Conservation (phyloP, 768 basidiomycete genomes). For the Tylopilus rubrobrunneus region DNA sequence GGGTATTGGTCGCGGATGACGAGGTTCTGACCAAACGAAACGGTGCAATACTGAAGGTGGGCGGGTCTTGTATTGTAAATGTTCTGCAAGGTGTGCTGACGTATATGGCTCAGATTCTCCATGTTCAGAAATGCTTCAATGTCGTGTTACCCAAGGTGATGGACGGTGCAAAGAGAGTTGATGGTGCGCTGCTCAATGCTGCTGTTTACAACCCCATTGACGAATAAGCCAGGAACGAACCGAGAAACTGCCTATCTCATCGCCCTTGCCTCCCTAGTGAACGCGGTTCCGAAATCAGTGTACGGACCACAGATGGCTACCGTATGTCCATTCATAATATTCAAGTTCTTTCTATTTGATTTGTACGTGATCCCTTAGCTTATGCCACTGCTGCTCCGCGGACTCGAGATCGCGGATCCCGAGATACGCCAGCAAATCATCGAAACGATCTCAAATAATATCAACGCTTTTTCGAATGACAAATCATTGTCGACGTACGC, state of each 20-base stretch:
- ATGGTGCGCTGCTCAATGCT: constrained; percentile 38
- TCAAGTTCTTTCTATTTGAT: background rate
- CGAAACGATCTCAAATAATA: constrained; percentile 68
- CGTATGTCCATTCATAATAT: constrained; percentile 33
- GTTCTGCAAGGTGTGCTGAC: background rate
- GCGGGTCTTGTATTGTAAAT: constrained; percentile 8
- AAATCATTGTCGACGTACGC: constrained; percentile 66
- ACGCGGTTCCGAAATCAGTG: constrained; percentile 70
- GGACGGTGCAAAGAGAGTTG: constrained; percentile 52
- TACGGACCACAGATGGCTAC: constrained; percentile 66
- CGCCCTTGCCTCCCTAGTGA: constrained; percentile 78
- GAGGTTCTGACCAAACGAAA: constrained; percentile 71
- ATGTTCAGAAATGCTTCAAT: constrained; percentile 73
- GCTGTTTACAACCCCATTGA: background rate
- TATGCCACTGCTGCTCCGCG: constrained; percentile 82
- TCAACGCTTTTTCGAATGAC: constrained; percentile 52
- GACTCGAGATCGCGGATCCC: constrained; percentile 72
- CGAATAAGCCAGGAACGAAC: constrained; percentile 37
- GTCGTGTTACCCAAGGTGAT: constrained; percentile 72
- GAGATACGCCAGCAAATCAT: constrained; percentile 78
- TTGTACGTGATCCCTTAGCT: constrained; percentile 47
- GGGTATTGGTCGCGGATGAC: constrained; percentile 60
- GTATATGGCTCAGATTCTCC: constrained; percentile 50
- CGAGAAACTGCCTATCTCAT: constrained; percentile 72
- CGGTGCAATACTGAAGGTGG: constrained; percentile 73